Percentiles rank a stretch among this genome's conserved stretches.
These are phyloP conservation scores for Scutellaria baicalensis DNA, from an alignment of 257 asterid species.

Conservation along the genomic window DNA sequence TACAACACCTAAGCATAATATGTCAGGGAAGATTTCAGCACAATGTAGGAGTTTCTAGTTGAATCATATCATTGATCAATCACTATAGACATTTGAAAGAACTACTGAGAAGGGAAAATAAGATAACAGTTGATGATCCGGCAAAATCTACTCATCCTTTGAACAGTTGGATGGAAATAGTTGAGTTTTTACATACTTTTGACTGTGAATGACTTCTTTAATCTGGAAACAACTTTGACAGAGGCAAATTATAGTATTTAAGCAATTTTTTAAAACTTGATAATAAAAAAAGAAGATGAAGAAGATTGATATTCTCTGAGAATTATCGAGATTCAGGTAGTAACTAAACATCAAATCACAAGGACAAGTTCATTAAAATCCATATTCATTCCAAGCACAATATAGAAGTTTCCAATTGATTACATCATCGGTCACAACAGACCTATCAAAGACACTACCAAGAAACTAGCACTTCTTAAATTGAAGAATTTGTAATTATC, in stretches of 20 bases:
- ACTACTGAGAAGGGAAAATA: background rate
- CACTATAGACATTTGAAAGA: background rate
- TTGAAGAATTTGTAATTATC: background rate
- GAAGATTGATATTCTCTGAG: background rate
- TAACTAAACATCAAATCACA: background rate
- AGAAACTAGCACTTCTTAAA: background rate
- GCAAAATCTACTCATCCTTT: no score
- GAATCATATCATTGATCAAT: background rate
- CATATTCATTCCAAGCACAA: background rate
- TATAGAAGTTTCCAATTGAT: background rate
- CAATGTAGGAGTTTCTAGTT: background rate
- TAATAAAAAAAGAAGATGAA: background rate
- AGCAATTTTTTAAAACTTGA: background rate
- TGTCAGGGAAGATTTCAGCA: background rate
- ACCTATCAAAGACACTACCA: background rate
- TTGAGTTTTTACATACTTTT: background rate
- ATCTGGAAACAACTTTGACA: background rate
- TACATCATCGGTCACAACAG: background rate
- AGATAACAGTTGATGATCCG: no score
- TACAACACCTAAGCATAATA: background rate
- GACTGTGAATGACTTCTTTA: background rate
- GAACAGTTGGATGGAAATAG: background rate
- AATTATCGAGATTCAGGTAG: background rate
- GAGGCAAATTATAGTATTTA: background rate
- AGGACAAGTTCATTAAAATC: background rate